These are phyloP conservation scores for Ceratocystis albifundus DNA, from an alignment of 2,329 filamentous ascomycete species.

Conservation along the genomic window DNA sequence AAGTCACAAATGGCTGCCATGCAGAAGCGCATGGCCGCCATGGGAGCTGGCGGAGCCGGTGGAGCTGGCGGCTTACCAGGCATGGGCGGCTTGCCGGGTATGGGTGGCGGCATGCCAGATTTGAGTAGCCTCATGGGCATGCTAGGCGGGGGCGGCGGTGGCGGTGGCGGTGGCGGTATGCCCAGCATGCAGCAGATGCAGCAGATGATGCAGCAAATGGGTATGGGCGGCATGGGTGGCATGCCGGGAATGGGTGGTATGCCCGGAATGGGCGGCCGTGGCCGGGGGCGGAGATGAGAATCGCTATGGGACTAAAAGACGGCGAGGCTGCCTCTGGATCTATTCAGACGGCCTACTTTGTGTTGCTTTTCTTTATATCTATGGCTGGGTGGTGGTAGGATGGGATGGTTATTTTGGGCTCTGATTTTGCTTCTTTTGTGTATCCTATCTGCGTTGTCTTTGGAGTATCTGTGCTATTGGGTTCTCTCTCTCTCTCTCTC, in stretches of 20 bases:
- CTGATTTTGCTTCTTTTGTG: slow-evolving; percentile 9
- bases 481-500: background rate
- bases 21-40: slow-evolving; percentile 95
- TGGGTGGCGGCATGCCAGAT: slow-evolving; percentile 61
- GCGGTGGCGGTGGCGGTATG: slow-evolving; percentile 46
- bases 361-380: background rate
- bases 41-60: slow-evolving; percentile 60
- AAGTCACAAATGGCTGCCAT: slow-evolving; percentile 89
- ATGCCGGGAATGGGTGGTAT: slow-evolving; percentile 30
- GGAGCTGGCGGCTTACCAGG: slow-evolving; percentile 46
- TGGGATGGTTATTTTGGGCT: background rate
- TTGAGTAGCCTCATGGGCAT: slow-evolving; percentile 86
- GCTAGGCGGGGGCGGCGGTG: slow-evolving; percentile 62
- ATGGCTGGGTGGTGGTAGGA: background rate
- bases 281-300: slow-evolving; percentile 18
- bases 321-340: too few relatives aligned
- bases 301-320: background rate
- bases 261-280: slow-evolving; percentile 25
- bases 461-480: background rate
- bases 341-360: too few relatives aligned
- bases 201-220: slow-evolving; percentile 66
- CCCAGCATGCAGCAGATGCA: slow-evolving; percentile 68
- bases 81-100: slow-evolving; percentile 82
- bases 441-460: slow-evolving; percentile 7
- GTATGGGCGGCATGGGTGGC: slow-evolving; percentile 40